Percentiles rank a stretch among this genome's conserved stretches.
Conservation (phyloP, 1,284 basidiomycete species). For the Trametes hirsuta region DNA sequence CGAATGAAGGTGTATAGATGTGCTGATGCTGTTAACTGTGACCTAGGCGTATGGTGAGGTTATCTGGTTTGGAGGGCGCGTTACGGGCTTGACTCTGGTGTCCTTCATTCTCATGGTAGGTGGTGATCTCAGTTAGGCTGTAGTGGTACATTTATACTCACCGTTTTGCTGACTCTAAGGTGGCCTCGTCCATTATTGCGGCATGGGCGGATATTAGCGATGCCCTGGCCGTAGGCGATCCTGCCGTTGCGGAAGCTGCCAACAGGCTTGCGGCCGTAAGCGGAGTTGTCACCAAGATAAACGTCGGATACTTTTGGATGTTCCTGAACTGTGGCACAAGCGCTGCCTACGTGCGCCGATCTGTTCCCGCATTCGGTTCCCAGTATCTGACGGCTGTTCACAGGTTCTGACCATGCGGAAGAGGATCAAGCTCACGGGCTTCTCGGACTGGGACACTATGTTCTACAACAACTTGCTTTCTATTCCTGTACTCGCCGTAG, state of each 20-base stretch:
- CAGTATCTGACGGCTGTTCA: not conserved
- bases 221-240: slow-evolving; percentile 47
- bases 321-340: slow-evolving; percentile 88
- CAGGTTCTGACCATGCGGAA: slow-evolving; percentile 96
- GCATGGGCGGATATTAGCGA: slow-evolving; percentile 88
- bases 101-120: slow-evolving; percentile 93
- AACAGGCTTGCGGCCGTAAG: slow-evolving; percentile 49
- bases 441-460: slow-evolving; percentile 99
- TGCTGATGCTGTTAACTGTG: not conserved
- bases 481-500: slow-evolving; percentile 86
- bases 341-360: slow-evolving; percentile 81
- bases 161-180: slow-evolving; percentile 46
- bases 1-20: not conserved
- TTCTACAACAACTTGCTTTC: slow-evolving; percentile 98
- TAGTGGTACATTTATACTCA: not conserved
- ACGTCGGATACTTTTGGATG: slow-evolving; percentile 97
- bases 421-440: slow-evolving; percentile 95
- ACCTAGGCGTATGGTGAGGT: slow-evolving; percentile 93
- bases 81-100: slow-evolving; percentile 86
- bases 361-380: not conserved
- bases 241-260: slow-evolving; percentile 42
- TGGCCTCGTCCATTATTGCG: slow-evolving; percentile 94
- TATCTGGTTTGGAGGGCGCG: slow-evolving; percentile 92
- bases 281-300: slow-evolving; percentile 60
- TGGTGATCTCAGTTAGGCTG: not conserved